A percentile compares a stretch with the other conserved stretches of the same genome.
Evolutionary conservation across 768 basidiomycete genomes (phyloP).

Genomic region (Suillus brevipes): DNA sequence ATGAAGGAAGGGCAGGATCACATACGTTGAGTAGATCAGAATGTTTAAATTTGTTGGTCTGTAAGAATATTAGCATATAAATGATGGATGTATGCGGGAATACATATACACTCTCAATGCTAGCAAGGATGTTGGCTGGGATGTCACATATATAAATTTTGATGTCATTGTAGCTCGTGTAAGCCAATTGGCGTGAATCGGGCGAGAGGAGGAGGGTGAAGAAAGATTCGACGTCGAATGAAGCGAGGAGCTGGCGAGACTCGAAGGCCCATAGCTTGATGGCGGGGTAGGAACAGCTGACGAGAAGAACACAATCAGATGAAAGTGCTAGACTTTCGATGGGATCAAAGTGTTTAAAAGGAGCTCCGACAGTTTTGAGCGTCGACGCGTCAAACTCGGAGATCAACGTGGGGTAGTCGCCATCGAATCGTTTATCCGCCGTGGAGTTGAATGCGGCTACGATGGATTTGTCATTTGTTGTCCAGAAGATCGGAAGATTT

Average conservation of each 20-base stretch:
- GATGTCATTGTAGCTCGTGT: background rate
- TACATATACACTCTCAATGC: background rate
- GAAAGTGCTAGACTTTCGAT: background rate
- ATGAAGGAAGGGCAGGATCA: background rate
- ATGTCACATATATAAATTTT: background rate
- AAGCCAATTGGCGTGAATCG: background rate
- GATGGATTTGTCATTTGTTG: background rate
- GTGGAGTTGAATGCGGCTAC: background rate
- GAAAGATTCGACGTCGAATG: background rate
- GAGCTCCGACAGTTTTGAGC: background rate
- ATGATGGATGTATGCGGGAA: background rate
- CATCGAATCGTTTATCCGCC: no score
- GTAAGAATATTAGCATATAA: background rate
- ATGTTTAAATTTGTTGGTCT: background rate
- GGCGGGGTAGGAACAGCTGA: background rate
- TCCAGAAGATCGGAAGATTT: background rate
- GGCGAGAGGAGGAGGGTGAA: background rate
- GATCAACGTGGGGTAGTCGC: background rate
- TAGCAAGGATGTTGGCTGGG: background rate
- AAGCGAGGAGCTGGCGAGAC: background rate
- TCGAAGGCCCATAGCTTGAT: background rate
- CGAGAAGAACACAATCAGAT: background rate
- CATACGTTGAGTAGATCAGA: background rate
- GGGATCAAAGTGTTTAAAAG: background rate
- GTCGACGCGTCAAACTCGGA: background rate